Evolutionary conservation across 2,329 filamentous ascomycete genomes (phyloP), one percentile per base, ranked within the genome.

Genomic region (Colletotrichum sp.): DNA sequence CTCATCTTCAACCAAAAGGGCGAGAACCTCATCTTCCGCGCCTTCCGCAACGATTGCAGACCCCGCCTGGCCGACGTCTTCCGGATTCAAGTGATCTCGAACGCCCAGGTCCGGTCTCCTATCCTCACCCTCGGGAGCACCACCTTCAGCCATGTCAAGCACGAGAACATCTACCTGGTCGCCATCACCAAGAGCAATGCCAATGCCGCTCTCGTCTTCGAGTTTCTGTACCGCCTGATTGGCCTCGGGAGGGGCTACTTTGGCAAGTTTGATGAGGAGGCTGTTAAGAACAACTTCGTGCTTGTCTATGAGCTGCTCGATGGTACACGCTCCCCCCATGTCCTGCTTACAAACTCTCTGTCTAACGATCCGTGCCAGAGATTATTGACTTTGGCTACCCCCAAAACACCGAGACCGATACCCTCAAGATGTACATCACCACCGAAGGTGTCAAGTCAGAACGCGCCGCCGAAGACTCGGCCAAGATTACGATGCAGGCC

Each of bases 231-330:
- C 88, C 93, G 96, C 80, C 88, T 99, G 82, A 95, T 98, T 79
- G 92, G 94, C 83, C 89, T 99, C 79, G 97, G 97, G 57, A 96
- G 95, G 87, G 95, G 96, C 74, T 99, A 99, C 87, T 99, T 99
- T 90, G 96, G 95, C 84, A 99, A 99, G 87, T 98, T 99, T 83
- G 97, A 99, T 83, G 97, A 99, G 89, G 97, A 99, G 88, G 96
- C 97, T 73, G 96, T 99, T 81, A 99, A 99, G 93, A 99, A 98
- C 88, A 99, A 99, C 89, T 99, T 99, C 88, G 97, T 99, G 79
- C 90, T 99, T 79, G 96, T 99, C 52, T 99, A 99, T 86, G 97
- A 99, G 90, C 91, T 99, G 73, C 88, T 99, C 72, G 97, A 99
- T 85, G 95, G 95, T 97, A 83, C 78, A 88, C n/a, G 30, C 59